phyloP scores from a whole-genome alignment of 2,329 filamentous ascomycete genomes.

The Ophiostoma ulmi region DNA sequence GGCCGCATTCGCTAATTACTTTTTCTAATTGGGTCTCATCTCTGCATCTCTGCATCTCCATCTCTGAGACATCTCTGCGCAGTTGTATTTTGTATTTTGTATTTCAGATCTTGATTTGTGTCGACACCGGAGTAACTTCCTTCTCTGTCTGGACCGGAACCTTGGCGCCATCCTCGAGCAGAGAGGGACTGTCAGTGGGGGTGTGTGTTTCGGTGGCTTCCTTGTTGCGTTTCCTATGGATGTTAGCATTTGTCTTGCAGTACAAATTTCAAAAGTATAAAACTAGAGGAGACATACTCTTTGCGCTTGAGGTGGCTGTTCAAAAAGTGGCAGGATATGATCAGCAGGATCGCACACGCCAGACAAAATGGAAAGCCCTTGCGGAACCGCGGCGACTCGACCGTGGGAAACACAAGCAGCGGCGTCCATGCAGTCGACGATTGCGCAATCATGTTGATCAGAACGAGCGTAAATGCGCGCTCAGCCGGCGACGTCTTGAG shows the following conservation, averaged over 20 bases:
- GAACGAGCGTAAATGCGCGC: conserved; percentile 30
- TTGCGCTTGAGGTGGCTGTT: not conserved
- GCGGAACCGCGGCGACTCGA: conserved; percentile 40
- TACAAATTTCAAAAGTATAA: not conserved
- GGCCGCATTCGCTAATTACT: not conserved
- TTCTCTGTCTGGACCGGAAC: not conserved
- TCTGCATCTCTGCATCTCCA: not conserved
- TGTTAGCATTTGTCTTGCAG: not conserved
- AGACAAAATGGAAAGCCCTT: conserved; percentile 36
- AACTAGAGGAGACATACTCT: not conserved
- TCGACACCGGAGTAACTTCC: not conserved
- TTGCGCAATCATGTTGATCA: conserved; percentile 52
- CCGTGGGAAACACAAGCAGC: conserved; percentile 46
- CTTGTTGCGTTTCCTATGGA: not conserved
- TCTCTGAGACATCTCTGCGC: not conserved
- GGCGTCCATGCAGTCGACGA: conserved; percentile 54
- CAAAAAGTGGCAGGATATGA: not conserved
- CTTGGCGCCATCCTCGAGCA: not conserved
- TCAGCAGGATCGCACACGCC: not conserved
- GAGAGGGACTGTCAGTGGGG: not conserved
- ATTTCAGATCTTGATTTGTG: not conserved
- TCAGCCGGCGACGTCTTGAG: conserved; percentile 44
- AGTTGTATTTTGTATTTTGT: not conserved
- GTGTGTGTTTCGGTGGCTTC: not conserved
- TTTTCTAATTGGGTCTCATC: not conserved